Conservation (phyloP, 495 filamentous ascomycete species). For the Jackrogersella minutella region DNA sequence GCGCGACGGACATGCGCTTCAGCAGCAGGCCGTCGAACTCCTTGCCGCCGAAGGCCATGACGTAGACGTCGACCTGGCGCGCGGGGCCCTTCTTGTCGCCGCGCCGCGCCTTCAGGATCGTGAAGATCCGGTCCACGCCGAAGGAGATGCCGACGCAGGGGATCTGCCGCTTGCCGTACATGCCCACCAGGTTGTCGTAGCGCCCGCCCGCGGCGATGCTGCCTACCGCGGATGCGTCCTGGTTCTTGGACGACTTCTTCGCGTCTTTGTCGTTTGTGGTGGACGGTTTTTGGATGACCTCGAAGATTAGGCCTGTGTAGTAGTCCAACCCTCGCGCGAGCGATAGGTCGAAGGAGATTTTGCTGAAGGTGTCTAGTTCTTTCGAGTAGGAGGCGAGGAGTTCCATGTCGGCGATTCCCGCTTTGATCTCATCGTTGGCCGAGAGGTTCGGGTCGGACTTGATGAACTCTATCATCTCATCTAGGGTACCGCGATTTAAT, state of each 20-base stretch:
- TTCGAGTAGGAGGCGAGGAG: slow-evolving; percentile 76
- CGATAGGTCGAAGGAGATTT: slow-evolving; percentile 53
- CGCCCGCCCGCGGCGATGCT: slow-evolving; percentile 81
- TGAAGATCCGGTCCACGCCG: slow-evolving; percentile 84
- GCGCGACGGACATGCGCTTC: slow-evolving; percentile 78
- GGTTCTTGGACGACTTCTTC: slow-evolving; percentile 57
- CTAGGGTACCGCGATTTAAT: slow-evolving; percentile 63
- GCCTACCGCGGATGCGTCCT: slow-evolving; percentile 61
- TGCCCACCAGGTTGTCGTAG: slow-evolving; percentile 81
- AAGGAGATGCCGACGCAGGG: slow-evolving; percentile 86
- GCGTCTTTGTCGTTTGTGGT: slow-evolving; percentile 38
- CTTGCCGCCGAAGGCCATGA: slow-evolving; percentile 85
- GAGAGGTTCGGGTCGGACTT: slow-evolving; percentile 61
- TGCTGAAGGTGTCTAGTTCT: slow-evolving; percentile 69
- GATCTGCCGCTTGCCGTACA: slow-evolving; percentile 77
- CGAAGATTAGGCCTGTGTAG: slow-evolving; percentile 85
- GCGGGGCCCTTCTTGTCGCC: slow-evolving; percentile 48
- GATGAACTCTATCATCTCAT: slow-evolving; percentile 67
- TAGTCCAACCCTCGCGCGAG: slow-evolving; percentile 78
- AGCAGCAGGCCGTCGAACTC: slow-evolving; percentile 76
- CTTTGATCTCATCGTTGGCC: slow-evolving; percentile 67
- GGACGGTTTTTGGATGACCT: slow-evolving; percentile 79
- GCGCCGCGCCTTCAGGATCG: slow-evolving; percentile 74
- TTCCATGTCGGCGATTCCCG: slow-evolving; percentile 74
- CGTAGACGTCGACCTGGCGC: slow-evolving; percentile 74